phyloP scores from a whole-genome alignment of 495 filamentous ascomycete genomes.

The Talaromyces wortmannii region DNA sequence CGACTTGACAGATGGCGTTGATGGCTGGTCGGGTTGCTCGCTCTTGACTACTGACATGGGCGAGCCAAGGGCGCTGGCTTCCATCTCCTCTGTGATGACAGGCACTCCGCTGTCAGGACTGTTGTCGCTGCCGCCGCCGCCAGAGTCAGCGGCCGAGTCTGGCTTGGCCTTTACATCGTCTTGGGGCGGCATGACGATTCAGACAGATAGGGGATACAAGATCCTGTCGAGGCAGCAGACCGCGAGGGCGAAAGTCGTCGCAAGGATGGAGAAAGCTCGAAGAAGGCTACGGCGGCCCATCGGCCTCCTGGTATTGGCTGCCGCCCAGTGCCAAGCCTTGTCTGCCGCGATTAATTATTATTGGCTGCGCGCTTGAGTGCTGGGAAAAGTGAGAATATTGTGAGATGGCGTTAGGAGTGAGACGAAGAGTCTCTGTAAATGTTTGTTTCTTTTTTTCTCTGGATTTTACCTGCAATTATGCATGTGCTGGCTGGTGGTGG shows the following conservation, averaged over 20 bases:
- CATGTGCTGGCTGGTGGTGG: too few species aligned
- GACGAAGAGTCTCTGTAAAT: too few species aligned
- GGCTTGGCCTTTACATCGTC: constrained; percentile 37
- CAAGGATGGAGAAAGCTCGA: constrained; percentile 2
- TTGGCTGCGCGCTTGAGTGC: not conserved
- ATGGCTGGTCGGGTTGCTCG: not conserved
- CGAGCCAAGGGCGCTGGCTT: constrained; percentile 5
- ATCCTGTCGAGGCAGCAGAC: not conserved
- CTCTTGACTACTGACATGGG: not conserved
- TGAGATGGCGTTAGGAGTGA: too few species aligned
- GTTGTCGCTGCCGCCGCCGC: not conserved
- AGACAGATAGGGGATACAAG: constrained; percentile 13
- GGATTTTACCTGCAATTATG: too few species aligned
- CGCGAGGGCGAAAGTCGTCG: constrained; percentile 1
- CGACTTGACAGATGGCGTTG: constrained; percentile 26
- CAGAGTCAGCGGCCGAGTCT: constrained; percentile 19
- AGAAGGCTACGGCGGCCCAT: constrained; percentile 4
- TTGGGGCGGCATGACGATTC: constrained; percentile 41
- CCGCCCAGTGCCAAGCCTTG: constrained; percentile 4
- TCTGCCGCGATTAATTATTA: constrained; percentile 2
- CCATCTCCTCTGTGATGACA: constrained; percentile 13
- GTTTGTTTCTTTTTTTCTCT: too few species aligned
- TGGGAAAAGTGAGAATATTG: too few species aligned
- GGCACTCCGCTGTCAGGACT: constrained; percentile 7
- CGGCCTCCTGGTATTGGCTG: constrained; percentile 4